These are phyloP conservation scores for Sporothrix brasiliensis DNA, from an alignment of 2,329 filamentous ascomycete species.

Conservation along the genomic window DNA sequence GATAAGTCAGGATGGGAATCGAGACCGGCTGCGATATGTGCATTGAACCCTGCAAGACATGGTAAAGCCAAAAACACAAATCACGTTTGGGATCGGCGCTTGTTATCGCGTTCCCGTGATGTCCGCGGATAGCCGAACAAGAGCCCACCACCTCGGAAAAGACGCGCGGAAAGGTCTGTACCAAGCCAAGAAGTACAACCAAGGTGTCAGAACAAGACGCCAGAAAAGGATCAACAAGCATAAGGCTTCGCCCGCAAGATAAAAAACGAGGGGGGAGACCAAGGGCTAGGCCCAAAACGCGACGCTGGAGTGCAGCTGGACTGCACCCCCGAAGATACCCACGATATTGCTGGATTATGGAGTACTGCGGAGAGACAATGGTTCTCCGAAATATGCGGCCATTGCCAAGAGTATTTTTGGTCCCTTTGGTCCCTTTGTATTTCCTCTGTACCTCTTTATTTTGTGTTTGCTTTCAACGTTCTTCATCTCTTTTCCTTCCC, in stretches of 20 bases:
- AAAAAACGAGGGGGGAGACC: neutral
- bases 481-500: neutral
- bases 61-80: neutral
- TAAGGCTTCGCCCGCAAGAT: too few species aligned
- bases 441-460: too few species aligned
- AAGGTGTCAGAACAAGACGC: neutral
- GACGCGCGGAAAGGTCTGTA: neutral
- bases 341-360: neutral
- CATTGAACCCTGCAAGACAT: neutral
- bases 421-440: neutral
- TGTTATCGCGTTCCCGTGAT: neutral
- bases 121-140: conserved; percentile 11
- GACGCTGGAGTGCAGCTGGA: neutral
- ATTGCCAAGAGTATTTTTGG: neutral
- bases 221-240: neutral
- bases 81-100: neutral
- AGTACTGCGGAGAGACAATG: neutral
- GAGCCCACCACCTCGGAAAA: neutral
- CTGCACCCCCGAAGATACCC: neutral
- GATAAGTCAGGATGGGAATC: neutral
- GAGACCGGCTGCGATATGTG: neutral
- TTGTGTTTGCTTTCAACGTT: neutral
- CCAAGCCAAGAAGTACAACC: neutral
- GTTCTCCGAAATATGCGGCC: neutral
- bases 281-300: neutral